phyloP scores from a whole-genome alignment of 768 basidiomycete genomes.

The Termitomyces sp. region DNA sequence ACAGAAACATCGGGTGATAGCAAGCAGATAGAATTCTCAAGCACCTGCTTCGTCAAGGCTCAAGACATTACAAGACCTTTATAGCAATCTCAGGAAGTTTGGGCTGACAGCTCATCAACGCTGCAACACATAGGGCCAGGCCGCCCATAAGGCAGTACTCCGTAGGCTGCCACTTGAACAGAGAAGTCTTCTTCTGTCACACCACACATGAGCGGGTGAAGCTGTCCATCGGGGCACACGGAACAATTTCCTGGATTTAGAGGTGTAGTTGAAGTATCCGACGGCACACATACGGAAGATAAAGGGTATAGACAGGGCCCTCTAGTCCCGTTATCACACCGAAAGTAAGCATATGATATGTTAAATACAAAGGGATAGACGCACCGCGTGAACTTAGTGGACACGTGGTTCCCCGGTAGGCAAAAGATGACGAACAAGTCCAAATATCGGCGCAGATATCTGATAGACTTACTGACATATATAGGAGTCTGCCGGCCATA shows the following conservation, averaged over 20 bases:
- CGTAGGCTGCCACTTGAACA: not conserved
- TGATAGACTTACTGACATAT: not conserved
- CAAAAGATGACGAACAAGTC: not conserved
- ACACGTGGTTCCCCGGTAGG: conserved; percentile 2
- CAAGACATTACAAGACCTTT: not conserved
- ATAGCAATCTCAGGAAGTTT: not conserved
- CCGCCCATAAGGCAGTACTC: not conserved
- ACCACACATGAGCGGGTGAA: conserved; percentile 1
- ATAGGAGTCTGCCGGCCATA: not conserved
- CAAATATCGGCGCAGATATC: not conserved
- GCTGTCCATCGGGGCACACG: not conserved
- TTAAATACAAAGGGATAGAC: not conserved
- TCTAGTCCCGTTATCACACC: not conserved
- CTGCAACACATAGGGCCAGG: not conserved
- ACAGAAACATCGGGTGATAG: conserved; percentile 10
- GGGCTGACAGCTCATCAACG: not conserved
- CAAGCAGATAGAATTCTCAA: not conserved
- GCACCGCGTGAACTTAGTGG: conserved; percentile 10
- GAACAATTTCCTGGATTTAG: not conserved
- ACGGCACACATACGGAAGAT: not conserved
- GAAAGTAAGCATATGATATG: conserved; percentile 9
- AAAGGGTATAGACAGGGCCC: not conserved
- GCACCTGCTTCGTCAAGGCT: not conserved
- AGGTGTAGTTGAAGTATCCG: not conserved
- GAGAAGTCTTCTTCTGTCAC: not conserved